Evolutionary conservation across 2,329 filamentous ascomycete species (phyloP), one percentile per base, ranked within the genome.

Genomic region (Fusarium paranaense): DNA sequence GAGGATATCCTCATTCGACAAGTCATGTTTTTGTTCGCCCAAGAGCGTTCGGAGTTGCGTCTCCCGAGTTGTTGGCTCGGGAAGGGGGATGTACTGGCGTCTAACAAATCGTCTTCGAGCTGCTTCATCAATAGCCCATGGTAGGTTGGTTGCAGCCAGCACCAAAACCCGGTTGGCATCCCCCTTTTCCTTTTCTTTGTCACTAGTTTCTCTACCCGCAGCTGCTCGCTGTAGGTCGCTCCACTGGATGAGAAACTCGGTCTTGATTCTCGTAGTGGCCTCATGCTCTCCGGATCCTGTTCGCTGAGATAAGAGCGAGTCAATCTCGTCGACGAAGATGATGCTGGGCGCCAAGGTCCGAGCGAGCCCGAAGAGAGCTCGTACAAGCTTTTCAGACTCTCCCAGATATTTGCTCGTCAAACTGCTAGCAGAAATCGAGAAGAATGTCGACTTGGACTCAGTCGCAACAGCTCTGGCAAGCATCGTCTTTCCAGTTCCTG

Each of bases 401-500:
- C 97, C 97, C 11, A 98, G 89, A 82, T 96, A 99, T 83, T 99
- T 99, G 80, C 94, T 97, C 1, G 96, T 98, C 74, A 99, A 85
- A 77, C 94, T 97, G 80, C 95, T 97, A 18, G 97, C 95, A 6
- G 95, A 98, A 65, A 99, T 98, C 16, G 95, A 97, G 84, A 99
- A 98, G 83, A 98, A 99, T 0, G 97, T 97, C 13, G 95, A 97
- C 78, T 92, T 93, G 2, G 94, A 97, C 82, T 99, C 97, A 0
- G 97, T 98, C 1, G 97, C 97, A 1, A 98, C 96, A n/a, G 82
- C 81, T 73, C 97, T 90, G 11, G 97, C 97, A 40, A 99, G 87
- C 97, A 99, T 99, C 0, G 97, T 99, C 83, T 99, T 99, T 62
- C 97, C 97, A 0, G 97, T 99, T n/a, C 97, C 97, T 0, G 97